Conservation (phyloP, 2,329 filamentous ascomycete species). For the Aspergillus ochraceus region DNA sequence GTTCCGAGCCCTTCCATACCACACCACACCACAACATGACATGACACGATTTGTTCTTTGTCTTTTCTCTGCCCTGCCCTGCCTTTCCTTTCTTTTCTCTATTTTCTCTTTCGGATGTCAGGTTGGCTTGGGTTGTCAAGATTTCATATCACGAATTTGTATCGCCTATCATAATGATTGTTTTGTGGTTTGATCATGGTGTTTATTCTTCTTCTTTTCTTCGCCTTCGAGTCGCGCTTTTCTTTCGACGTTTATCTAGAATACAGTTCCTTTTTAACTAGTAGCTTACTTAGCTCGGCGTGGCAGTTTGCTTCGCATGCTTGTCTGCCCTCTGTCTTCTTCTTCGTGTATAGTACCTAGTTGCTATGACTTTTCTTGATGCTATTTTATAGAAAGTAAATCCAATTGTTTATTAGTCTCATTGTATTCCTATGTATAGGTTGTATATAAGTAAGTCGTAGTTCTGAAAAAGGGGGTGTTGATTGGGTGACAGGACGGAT, state of each 20-base stretch:
- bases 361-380: background rate
- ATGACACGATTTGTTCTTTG: slow-evolving; percentile 6
- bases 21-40: background rate
- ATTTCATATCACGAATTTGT: slow-evolving; percentile 24
- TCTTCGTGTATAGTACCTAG: background rate
- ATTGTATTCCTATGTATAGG: background rate
- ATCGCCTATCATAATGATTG: slow-evolving; percentile 24
- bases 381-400: background rate
- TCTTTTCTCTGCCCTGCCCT: slow-evolving; percentile 8
- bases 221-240: background rate
- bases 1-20: slow-evolving; percentile 7
- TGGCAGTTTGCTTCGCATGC: no score
- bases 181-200: slow-evolving; percentile 8
- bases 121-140: slow-evolving; percentile 10
- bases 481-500: no score
- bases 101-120: slow-evolving; percentile 12
- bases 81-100: slow-evolving; percentile 13
- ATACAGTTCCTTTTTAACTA: background rate
- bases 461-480: no score
- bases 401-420: background rate
- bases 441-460: no score
- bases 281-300: background rate
- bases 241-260: background rate
- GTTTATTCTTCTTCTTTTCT: background rate
- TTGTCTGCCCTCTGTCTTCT: no score